Evolutionary conservation across 495 filamentous ascomycete species (phyloP).

Genomic region (Delitschia confertaspora): DNA sequence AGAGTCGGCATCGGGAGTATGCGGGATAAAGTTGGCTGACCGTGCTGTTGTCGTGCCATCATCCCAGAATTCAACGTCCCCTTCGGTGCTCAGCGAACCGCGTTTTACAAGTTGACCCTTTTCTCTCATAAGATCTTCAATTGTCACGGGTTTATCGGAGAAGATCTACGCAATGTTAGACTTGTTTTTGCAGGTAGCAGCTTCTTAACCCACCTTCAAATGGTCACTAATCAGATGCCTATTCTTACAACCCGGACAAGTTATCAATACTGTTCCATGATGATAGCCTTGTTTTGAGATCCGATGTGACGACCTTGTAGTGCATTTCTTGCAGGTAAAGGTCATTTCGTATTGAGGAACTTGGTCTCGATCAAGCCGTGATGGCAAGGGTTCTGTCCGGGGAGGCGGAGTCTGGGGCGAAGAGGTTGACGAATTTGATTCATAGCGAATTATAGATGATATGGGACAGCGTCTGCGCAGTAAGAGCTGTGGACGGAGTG

Average conservation of each 20-base stretch:
- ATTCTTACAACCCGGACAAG: slow-evolving; percentile 73
- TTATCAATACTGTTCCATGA: slow-evolving; percentile 74
- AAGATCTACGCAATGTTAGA: slow-evolving; percentile 46
- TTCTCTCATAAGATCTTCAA: slow-evolving; percentile 63
- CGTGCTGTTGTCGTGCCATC: slow-evolving; percentile 17
- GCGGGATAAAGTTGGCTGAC: slow-evolving; percentile 14
- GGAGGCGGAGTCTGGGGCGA: slow-evolving; percentile 3
- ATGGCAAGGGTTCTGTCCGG: slow-evolving; percentile 6
- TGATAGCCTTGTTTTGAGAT: slow-evolving; percentile 93
- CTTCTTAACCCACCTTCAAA: slow-evolving; percentile 43
- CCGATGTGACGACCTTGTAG: slow-evolving; percentile 59
- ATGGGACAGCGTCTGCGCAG: neutral
- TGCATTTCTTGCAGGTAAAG: slow-evolving; percentile 90
- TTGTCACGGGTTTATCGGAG: slow-evolving; percentile 52
- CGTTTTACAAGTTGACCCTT: slow-evolving; percentile 56
- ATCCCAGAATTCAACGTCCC: slow-evolving; percentile 45
- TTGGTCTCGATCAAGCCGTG: slow-evolving; percentile 29
- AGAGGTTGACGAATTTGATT: slow-evolving; percentile 10
- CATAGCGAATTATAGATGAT: slow-evolving; percentile 5
- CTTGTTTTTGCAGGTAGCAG: neutral
- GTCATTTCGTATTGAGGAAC: slow-evolving; percentile 71
- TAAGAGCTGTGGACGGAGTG: slow-evolving; percentile 1
- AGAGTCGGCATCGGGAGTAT: slow-evolving; percentile 9
- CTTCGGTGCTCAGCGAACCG: slow-evolving; percentile 40
- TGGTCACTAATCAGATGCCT: slow-evolving; percentile 91